Conservation (phyloP, 2,329 filamentous ascomycete genomes). For the Fusarium clavum region DNA sequence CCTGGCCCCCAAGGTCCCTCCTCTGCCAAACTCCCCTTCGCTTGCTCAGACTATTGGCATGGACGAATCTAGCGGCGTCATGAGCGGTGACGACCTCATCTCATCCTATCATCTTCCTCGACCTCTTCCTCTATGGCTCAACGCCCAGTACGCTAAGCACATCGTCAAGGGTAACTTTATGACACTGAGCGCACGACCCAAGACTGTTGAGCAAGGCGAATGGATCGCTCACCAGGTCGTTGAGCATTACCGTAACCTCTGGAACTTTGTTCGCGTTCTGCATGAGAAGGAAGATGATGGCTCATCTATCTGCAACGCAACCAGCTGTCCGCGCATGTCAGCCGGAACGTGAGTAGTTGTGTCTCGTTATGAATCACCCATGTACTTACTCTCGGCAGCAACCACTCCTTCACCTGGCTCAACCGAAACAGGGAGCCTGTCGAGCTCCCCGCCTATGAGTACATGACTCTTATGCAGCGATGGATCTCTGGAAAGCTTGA, state of each 20-base stretch:
- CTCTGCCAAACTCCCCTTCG: conserved; percentile 72
- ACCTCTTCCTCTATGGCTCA: conserved; percentile 76
- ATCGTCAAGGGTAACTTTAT: conserved; percentile 98
- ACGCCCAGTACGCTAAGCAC: conserved; percentile 80
- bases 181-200: conserved; percentile 93
- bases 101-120: conserved; percentile 73
- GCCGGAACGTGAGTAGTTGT: conserved; percentile 81
- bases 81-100: conserved; percentile 66
- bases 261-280: conserved; percentile 89
- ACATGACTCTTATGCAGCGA: conserved; percentile 94
- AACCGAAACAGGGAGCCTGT: conserved; percentile 89
- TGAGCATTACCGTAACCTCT: conserved; percentile 90
- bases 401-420: conserved; percentile 96
- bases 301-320: conserved; percentile 83
- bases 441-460: conserved; percentile 91
- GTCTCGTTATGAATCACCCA: not conserved
- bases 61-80: conserved; percentile 67
- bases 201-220: conserved; percentile 93
- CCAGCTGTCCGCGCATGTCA: conserved; percentile 91
- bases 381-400: conserved; percentile 58
- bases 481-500: conserved; percentile 98
- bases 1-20: conserved; percentile 69
- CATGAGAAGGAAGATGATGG: conserved; percentile 87
- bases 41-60: conserved; percentile 75
- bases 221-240: conserved; percentile 98